Conservation (phyloP, 768 basidiomycete genomes). For the Tylopilus balloui region DNA sequence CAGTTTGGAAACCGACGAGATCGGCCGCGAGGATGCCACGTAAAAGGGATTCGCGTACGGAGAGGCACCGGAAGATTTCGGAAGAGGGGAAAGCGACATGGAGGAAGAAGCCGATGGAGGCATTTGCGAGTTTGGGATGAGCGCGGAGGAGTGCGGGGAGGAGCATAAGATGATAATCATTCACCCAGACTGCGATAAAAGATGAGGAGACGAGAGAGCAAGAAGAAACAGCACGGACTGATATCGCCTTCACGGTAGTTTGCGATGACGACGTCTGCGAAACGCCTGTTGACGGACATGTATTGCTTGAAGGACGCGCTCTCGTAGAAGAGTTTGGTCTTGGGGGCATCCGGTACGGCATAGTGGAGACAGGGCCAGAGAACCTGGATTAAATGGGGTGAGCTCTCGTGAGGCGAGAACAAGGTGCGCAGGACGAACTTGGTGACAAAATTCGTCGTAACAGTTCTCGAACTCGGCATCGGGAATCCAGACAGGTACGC, state of each 20-base stretch:
- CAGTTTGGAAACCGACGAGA: conserved; percentile 89
- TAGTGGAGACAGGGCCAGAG: conserved; percentile 88
- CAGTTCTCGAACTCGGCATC: conserved; percentile 73
- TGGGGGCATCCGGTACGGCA: conserved; percentile 81
- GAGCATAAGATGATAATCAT: conserved; percentile 97
- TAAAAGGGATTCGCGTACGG: conserved; percentile 71
- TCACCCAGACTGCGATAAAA: conserved; percentile 57
- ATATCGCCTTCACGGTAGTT: conserved; percentile 88
- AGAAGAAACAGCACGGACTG: conserved; percentile 31
- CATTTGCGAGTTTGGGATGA: conserved; percentile 40
- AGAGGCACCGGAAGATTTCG: conserved; percentile 92
- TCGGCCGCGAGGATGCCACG: conserved; percentile 91
- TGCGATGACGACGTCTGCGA: conserved; percentile 78
- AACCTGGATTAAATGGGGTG: conserved; percentile 36
- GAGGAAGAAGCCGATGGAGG: conserved; percentile 79
- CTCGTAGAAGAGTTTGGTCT: conserved; percentile 79
- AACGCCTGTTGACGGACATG: conserved; percentile 83
- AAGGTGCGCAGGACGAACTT: conserved; percentile 37
- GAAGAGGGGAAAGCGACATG: conserved; percentile 95
- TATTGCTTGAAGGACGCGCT: conserved; percentile 81
- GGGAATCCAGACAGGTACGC: conserved; percentile 73
- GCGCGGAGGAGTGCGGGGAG: conserved; percentile 82
- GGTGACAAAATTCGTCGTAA: conserved; percentile 87
- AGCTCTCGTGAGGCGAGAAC: conserved; percentile 15
- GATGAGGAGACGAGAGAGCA: conserved; percentile 6